Conservation (phyloP, 495 filamentous ascomycete species). For the Aspergillus nanangensis region DNA sequence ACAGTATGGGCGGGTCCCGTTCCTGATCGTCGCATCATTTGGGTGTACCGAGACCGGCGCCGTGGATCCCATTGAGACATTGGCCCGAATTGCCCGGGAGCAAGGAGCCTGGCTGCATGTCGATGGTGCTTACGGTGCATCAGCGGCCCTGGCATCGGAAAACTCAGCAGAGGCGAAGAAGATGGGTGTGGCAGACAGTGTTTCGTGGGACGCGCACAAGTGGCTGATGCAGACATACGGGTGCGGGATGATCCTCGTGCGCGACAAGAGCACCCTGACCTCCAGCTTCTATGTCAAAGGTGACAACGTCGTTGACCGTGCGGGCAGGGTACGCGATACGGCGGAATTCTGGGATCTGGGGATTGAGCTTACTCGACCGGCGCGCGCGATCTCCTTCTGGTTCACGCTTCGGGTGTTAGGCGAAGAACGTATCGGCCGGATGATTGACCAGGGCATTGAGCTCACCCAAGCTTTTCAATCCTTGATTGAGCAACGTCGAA, state of each 20-base stretch:
- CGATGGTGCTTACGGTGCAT: conserved; percentile 21
- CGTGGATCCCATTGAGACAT: conserved; percentile 13
- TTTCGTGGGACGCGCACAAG: conserved; percentile 25
- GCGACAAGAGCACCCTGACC: conserved; percentile 4
- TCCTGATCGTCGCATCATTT: conserved; percentile 17
- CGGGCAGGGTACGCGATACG: conserved; percentile 5
- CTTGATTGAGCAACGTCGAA: background rate
- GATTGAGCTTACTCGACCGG: conserved; percentile 15
- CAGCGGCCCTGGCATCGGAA: conserved; percentile 8
- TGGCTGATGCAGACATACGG: conserved; percentile 24
- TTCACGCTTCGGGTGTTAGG: conserved; percentile 18
- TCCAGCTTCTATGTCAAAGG: conserved; percentile 9
- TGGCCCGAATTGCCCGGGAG: conserved; percentile 1
- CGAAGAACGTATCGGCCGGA: conserved; percentile 1
- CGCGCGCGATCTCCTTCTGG: conserved; percentile 20
- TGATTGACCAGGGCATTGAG: background rate
- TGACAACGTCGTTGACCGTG: conserved; percentile 1
- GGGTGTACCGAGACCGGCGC: conserved; percentile 21
- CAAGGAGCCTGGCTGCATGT: conserved; percentile 11
- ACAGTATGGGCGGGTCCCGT: conserved; percentile 9
- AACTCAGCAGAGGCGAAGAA: background rate
- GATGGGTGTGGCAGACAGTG: conserved; percentile 11
- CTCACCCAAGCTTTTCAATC: background rate
- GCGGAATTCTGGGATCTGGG: conserved; percentile 19
- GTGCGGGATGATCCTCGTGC: conserved; percentile 14